These are phyloP conservation scores for Fomitopsis serialis DNA, from an alignment of 768 basidiomycete species.

Conservation along the genomic window DNA sequence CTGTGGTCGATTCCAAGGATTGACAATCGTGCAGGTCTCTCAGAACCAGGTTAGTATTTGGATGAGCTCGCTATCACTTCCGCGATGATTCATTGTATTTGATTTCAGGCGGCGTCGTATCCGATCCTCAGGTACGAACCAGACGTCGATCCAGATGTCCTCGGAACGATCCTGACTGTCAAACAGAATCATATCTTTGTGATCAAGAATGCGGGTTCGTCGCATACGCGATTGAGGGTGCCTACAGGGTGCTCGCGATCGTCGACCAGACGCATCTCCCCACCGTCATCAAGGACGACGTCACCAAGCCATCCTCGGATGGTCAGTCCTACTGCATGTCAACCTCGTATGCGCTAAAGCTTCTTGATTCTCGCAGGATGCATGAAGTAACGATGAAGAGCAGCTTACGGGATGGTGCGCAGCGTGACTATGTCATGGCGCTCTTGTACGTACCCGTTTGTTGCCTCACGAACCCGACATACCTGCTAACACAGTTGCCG, in stretches of 20 bases:
- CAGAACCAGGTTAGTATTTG: slow-evolving; percentile 56
- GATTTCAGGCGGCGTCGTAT: slow-evolving; percentile 57
- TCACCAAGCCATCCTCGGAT: slow-evolving; percentile 64
- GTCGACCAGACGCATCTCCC: slow-evolving; percentile 82
- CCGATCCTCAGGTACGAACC: slow-evolving; percentile 53
- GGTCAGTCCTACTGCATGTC: slow-evolving; percentile 18
- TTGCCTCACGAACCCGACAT: background rate
- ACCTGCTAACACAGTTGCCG: background rate
- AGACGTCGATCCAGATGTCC: slow-evolving; percentile 13
- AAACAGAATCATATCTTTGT: slow-evolving; percentile 68
- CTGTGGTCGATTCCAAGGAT: slow-evolving; percentile 76
- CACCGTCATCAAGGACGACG: slow-evolving; percentile 49
- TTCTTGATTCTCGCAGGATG: slow-evolving; percentile 31
- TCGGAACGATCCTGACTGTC: background rate
- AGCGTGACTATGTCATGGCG: slow-evolving; percentile 71
- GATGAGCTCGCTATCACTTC: background rate
- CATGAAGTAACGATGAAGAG: slow-evolving; percentile 80
- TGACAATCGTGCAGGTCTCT: slow-evolving; percentile 82
- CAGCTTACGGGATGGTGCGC: slow-evolving; percentile 33
- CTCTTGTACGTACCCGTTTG: slow-evolving; percentile 50
- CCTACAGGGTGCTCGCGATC: slow-evolving; percentile 70
- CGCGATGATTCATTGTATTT: background rate
- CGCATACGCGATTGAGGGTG: slow-evolving; percentile 70
- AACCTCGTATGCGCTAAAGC: background rate
- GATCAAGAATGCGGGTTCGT: slow-evolving; percentile 77